phyloP scores from a whole-genome alignment of 2,329 filamentous ascomycete species.

The Ceratocystis diversiconidia region DNA sequence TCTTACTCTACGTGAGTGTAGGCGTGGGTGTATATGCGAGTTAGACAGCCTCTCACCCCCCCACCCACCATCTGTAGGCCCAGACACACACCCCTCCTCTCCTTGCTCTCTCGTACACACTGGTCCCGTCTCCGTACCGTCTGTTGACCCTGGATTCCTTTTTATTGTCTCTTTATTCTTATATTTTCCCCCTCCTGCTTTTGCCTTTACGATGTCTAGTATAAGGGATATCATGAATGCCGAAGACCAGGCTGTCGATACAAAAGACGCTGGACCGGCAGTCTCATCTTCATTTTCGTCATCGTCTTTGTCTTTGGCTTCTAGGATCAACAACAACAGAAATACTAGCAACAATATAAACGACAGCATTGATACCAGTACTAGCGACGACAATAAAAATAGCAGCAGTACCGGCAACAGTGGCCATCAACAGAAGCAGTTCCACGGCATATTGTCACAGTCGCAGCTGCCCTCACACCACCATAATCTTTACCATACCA shows the following conservation, averaged over 20 bases:
- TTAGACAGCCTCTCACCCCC: too few relatives aligned
- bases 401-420: too few relatives aligned
- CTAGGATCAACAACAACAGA: slow-evolving; percentile 5
- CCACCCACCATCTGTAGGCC: too few relatives aligned
- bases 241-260: slow-evolving; percentile 13
- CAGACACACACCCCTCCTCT: background rate
- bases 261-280: slow-evolving; percentile 11
- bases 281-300: slow-evolving; percentile 12
- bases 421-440: too few relatives aligned
- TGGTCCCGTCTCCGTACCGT: background rate
- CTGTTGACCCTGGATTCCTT: background rate
- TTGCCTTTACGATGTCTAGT: slow-evolving; percentile 13
- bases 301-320: slow-evolving; percentile 5
- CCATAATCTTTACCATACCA: too few relatives aligned
- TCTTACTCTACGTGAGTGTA: too few relatives aligned
- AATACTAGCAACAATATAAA: slow-evolving; percentile 1
- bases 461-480: too few relatives aligned
- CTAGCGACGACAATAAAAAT: too few relatives aligned
- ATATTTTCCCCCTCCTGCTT: background rate
- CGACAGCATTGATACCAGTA: background rate
- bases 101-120: background rate
- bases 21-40: too few relatives aligned
- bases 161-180: background rate
- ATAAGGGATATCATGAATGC: slow-evolving; percentile 18
- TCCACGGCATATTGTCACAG: too few relatives aligned